Evolutionary conservation across 768 basidiomycete genomes (phyloP).

Genomic region (Infundibulicybe gibba): DNA sequence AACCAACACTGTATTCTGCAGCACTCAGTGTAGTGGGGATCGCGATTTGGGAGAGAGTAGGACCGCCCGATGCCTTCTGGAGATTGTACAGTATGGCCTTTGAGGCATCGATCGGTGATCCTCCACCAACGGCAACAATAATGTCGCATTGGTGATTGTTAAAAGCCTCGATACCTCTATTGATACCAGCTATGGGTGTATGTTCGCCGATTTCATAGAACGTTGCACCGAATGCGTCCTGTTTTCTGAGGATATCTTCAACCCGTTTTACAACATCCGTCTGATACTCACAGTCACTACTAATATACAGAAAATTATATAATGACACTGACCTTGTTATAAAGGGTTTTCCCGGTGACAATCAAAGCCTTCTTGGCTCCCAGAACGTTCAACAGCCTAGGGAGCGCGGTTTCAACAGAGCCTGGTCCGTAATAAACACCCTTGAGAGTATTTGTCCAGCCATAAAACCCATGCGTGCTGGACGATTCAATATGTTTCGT

Average conservation of each 20-base stretch:
- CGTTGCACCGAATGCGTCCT: conserved; percentile 59
- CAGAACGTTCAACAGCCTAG: conserved; percentile 51
- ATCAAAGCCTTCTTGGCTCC: conserved; percentile 63
- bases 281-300: too few relatives aligned
- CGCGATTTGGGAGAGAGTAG: conserved; percentile 62
- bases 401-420: conserved; percentile 56
- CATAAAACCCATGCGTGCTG: conserved; percentile 52
- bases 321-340: conserved; percentile 50
- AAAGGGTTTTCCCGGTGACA: conserved; percentile 68
- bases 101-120: conserved; percentile 75
- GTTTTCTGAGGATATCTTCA: conserved; percentile 51
- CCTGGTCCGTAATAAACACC: conserved; percentile 74
- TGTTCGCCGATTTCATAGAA: conserved; percentile 76
- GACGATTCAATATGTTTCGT: conserved; percentile 1
- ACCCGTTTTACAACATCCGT: conserved; percentile 59
- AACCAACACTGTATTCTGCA: conserved; percentile 64
- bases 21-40: conserved; percentile 82
- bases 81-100: conserved; percentile 69
- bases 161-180: conserved; percentile 51
- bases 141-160: conserved; percentile 57
- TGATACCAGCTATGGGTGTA: conserved; percentile 64
- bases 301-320: too few relatives aligned
- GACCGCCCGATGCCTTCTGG: conserved; percentile 51
- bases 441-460: conserved; percentile 65
- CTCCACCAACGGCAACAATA: conserved; percentile 74